Percentiles rank a stretch among this genome's conserved stretches.
These are phyloP conservation scores for Jatropha podagrica DNA, from an alignment of 441 rosid genomes.

Conservation along the genomic window DNA sequence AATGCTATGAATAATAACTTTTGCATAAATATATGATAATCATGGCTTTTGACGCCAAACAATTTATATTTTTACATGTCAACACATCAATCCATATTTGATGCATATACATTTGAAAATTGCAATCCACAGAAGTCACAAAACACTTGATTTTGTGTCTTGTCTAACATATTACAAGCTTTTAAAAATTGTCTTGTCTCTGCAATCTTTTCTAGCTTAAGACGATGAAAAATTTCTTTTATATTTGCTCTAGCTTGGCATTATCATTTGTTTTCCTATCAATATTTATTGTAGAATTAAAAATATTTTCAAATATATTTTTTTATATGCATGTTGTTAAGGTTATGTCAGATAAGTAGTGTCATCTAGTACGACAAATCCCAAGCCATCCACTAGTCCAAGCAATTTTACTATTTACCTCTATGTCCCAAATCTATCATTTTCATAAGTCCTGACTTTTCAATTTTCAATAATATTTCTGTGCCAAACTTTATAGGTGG, in stretches of 20 bases:
- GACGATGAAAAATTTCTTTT: no score
- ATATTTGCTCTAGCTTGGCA: neutral
- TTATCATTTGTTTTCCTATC: neutral
- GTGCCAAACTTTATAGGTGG: no score
- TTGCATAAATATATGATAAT: conserved; percentile 2
- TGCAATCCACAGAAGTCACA: no score
- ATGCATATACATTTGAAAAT: neutral
- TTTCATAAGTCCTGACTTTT: no score
- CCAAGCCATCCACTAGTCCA: neutral
- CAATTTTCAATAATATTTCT: neutral
- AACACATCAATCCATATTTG: neutral
- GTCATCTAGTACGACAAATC: neutral
- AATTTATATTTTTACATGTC: neutral
- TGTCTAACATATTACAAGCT: no score
- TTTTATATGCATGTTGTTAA: neutral
- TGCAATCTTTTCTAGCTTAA: neutral
- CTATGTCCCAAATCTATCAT: neutral
- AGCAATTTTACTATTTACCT: no score
- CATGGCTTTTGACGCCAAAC: neutral
- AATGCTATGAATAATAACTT: neutral
- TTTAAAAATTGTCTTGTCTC: neutral
- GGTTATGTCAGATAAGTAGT: neutral
- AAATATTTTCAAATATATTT: no score
- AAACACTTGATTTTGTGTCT: no score
- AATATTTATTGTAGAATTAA: neutral